A percentile compares a stretch with the other conserved stretches of the same genome.
phyloP scores from a whole-genome alignment of 768 basidiomycete species.

The Rickenella mellea region DNA sequence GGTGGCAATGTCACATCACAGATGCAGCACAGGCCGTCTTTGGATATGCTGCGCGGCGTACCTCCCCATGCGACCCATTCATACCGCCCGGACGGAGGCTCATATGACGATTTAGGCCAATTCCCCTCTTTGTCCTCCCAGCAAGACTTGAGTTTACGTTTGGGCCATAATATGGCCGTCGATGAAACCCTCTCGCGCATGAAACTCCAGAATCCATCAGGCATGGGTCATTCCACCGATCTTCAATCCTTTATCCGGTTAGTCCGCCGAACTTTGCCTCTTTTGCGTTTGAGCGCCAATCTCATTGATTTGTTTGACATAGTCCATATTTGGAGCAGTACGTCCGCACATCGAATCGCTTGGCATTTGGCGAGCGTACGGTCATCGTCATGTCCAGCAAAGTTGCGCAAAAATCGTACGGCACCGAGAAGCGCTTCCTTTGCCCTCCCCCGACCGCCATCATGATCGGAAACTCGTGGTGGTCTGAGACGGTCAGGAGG shows the following conservation, averaged over 20 bases:
- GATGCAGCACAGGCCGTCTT: conserved; percentile 35
- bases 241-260: conserved; percentile 76
- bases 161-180: conserved; percentile 37
- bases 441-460: conserved; percentile 92
- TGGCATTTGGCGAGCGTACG: conserved; percentile 87
- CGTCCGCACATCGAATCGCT: conserved; percentile 72
- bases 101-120: conserved; percentile 50
- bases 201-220: conserved; percentile 42
- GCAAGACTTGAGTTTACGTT: conserved; percentile 48
- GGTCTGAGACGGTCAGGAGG: conserved; percentile 70
- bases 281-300: conserved; percentile 7
- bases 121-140: conserved; percentile 45
- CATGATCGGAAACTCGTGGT: conserved; percentile 92
- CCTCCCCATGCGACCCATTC: conserved; percentile 62
- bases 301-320: conserved; percentile 12
- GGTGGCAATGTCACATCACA: conserved; percentile 30
- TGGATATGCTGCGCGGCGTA: conserved; percentile 58
- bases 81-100: conserved; percentile 40
- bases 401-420: conserved; percentile 96
- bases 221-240: conserved; percentile 40
- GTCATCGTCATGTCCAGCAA: conserved; percentile 97
- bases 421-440: conserved; percentile 90
- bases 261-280: conserved; percentile 12
- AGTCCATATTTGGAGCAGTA: conserved; percentile 83
- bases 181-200: conserved; percentile 56